Conservation (phyloP, 345 rosid genomes). For the Eucalyptus polyanthemos region DNA sequence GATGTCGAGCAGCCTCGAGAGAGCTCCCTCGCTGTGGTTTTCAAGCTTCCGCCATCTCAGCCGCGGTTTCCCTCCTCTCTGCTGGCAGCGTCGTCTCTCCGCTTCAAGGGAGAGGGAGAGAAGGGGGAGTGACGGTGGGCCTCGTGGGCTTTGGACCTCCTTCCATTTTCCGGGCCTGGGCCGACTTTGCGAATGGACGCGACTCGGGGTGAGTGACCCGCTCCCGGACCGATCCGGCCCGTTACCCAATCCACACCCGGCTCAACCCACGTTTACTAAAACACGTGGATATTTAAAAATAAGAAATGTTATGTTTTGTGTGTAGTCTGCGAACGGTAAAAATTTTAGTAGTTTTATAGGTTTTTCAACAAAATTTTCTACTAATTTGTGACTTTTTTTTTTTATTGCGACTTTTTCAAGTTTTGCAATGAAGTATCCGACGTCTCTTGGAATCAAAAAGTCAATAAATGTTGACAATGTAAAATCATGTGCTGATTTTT, state of each 20-base stretch:
- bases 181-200: neutral
- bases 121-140: neutral
- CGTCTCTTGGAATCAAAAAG: neutral
- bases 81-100: neutral
- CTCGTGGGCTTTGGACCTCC: neutral
- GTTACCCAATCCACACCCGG: no score
- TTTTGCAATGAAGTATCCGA: neutral
- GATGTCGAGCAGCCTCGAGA: neutral
- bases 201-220: neutral
- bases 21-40: neutral
- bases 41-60: neutral
- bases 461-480: neutral
- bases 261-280: no score
- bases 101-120: neutral
- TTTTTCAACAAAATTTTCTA: neutral
- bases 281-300: no score
- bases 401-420: fast-evolving
- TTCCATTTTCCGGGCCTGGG: neutral
- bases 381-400: neutral
- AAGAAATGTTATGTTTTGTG: neutral
- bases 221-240: no score
- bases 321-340: neutral
- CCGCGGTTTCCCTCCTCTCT: neutral
- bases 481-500: neutral
- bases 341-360: neutral